A percentile compares a stretch with the other conserved stretches of the same genome.
These are phyloP conservation scores for Dictyostelium purpureum DNA, from an alignment of 78 protist genomes.

Conservation along the genomic window DNA sequence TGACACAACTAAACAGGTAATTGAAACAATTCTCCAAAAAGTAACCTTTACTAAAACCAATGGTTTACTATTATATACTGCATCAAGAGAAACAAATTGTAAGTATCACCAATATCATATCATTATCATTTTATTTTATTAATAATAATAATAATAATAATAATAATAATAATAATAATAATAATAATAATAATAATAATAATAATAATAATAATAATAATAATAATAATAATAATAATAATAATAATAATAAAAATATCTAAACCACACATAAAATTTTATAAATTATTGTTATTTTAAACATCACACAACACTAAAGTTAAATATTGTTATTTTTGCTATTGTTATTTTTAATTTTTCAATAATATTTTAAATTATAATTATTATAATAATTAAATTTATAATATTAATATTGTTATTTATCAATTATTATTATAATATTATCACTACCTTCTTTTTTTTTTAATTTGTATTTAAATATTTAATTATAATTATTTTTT, in stretches of 20 bases:
- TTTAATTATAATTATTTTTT: neutral
- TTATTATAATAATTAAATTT: neutral
- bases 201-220: no score
- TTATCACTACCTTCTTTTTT: neutral
- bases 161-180: neutral
- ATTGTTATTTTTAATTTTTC: neutral
- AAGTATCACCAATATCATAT: no score
- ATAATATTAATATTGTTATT: no score
- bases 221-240: no score
- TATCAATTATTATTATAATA: no score
- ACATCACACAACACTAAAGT: neutral
- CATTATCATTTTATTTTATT: no score
- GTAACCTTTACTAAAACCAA: conserved; percentile 30
- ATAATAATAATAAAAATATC: neutral
- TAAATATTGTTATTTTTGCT: neutral
- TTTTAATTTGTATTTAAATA: neutral
- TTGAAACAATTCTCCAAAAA: conserved; percentile 1
- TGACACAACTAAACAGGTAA: conserved; percentile 27
- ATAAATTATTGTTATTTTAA: neutral
- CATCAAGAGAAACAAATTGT: conserved; percentile 24
- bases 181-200: neutral
- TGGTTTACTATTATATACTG: conserved; percentile 8
- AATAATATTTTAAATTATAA: neutral
- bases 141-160: no score
- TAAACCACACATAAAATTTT: neutral